Evolutionary conservation across 805 yeast species (phyloP), one percentile per base, ranked within the genome.

Genomic region (Kodamaea kaohsiungensis): DNA sequence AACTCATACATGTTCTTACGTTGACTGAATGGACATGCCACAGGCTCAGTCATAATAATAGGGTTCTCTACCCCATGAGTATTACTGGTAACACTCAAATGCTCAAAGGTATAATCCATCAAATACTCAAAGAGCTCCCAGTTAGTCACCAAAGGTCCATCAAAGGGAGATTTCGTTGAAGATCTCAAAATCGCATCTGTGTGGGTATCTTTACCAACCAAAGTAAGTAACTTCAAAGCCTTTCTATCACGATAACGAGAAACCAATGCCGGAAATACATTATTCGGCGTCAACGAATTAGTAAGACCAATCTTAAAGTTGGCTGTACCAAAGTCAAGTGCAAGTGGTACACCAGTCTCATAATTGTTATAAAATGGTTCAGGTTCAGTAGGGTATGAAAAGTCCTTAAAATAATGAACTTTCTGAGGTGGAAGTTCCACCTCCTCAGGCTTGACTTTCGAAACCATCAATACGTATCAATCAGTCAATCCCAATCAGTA

Each of bases 51-150:
- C 75, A 96, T 71, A 12, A 92, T 79, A 0, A 95, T 66, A 1
- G 98, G 98, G 61, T 89, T 91, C 46, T 86, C 82, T 3, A 92
- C 83, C 1, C 76, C 66, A 1, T 83, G 82, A 56, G 66, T 69
- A 40, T 61, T 51, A 50, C 75, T 64, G 1, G 69, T 55, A 2
- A 91, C 95, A 2, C 93, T 88, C 48, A 93, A 64, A 67, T 90
- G 96, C 56, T 84, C 81, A 65, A 95, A 87, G 0, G 91, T 77
- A 65, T 91, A 95, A 69, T 93, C 98, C 49, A 95, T 66, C 51
- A 93, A 81, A 54, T 79, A 81, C 66, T 95, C 99, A 1, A 87
- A 80, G 54, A 86, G 82, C 54, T 95, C 98, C 98, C 98, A 96
- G 67, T 92, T 96, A 22, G 96, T 86, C 37, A 95, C 76, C 60